These are phyloP conservation scores for Lactarius vividus DNA, from an alignment of 768 basidiomycete species.

Conservation along the genomic window DNA sequence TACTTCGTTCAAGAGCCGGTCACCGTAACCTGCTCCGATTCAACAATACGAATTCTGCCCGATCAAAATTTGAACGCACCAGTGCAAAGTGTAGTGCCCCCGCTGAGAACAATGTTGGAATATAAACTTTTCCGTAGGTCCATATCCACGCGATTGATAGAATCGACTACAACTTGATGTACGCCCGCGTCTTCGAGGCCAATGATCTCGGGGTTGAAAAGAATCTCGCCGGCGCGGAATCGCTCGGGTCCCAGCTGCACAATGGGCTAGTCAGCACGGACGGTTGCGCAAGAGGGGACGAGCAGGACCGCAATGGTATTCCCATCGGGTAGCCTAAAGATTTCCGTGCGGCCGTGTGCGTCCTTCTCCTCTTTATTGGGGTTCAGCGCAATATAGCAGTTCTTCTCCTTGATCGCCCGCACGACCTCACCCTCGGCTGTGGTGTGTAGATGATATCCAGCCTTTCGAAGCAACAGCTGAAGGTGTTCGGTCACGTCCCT, in stretches of 20 bases:
- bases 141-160: conserved; percentile 92
- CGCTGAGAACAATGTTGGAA: conserved; percentile 95
- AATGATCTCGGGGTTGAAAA: conserved; percentile 96
- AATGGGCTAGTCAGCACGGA: conserved; percentile 1
- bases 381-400: conserved; percentile 91
- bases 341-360: conserved; percentile 67
- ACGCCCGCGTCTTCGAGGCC: conserved; percentile 96
- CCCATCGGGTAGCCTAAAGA: conserved; percentile 93
- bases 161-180: conserved; percentile 98
- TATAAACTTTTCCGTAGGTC: conserved; percentile 94
- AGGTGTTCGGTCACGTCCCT: conserved; percentile 98
- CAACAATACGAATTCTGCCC: conserved; percentile 29
- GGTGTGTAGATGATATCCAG: conserved; percentile 93
- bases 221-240: conserved; percentile 94
- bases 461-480: conserved; percentile 89
- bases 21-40: conserved; percentile 76
- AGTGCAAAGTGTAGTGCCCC: conserved; percentile 93
- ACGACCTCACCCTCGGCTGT: conserved; percentile 97
- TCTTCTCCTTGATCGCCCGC: conserved; percentile 96
- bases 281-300: conserved; percentile 22
- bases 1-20: conserved; percentile 92
- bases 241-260: conserved; percentile 87
- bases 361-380: conserved; percentile 97
- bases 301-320: conserved; percentile 63
- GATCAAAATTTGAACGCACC: conserved; percentile 46